Conservation (phyloP, 2,329 filamentous ascomycete genomes). For the Phialemonium atrogriseum region DNA sequence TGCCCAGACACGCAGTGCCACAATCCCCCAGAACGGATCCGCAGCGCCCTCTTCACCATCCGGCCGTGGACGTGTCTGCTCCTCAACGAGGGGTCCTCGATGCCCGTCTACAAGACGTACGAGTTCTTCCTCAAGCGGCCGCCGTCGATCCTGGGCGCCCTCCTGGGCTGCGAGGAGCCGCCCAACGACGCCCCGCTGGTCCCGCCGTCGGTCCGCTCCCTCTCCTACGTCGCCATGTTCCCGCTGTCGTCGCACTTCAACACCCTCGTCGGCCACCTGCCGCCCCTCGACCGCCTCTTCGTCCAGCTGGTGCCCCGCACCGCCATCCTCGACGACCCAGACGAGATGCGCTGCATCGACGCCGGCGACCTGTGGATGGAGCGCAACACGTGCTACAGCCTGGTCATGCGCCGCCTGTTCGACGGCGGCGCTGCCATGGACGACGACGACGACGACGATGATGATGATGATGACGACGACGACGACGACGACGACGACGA, state of each 20-base stretch:
- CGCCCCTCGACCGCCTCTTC: constrained; percentile 42
- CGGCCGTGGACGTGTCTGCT: constrained; percentile 56
- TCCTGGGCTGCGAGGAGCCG: constrained; percentile 34
- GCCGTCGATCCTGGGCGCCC: constrained; percentile 50
- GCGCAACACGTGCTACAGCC: constrained; percentile 39
- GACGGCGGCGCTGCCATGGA: constrained; percentile 3
- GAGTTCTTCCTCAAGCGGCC: constrained; percentile 61
- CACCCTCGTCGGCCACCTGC: constrained; percentile 37
- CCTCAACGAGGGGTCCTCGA: constrained; percentile 69
- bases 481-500: not conserved
- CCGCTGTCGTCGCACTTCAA: constrained; percentile 55
- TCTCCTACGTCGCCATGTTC: constrained; percentile 59
- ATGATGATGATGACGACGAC: not conserved
- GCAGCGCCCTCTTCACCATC: constrained; percentile 43
- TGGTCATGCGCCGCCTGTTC: constrained; percentile 25
- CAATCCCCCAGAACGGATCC: constrained; percentile 9
- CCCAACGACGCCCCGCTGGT: constrained; percentile 28
- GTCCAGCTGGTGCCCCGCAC: constrained; percentile 38
- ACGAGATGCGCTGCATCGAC: constrained; percentile 30
- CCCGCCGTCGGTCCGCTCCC: constrained; percentile 32
- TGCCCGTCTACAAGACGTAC: constrained; percentile 62
- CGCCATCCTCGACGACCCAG: constrained; percentile 23
- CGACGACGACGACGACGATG: constrained; percentile 1
- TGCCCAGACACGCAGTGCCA: constrained; percentile 1
- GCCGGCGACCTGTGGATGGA: constrained; percentile 43